A percentile compares a stretch with the other conserved stretches of the same genome.
phyloP scores from a whole-genome alignment of 768 basidiomycete species.

The Tephrocybe sp. region DNA sequence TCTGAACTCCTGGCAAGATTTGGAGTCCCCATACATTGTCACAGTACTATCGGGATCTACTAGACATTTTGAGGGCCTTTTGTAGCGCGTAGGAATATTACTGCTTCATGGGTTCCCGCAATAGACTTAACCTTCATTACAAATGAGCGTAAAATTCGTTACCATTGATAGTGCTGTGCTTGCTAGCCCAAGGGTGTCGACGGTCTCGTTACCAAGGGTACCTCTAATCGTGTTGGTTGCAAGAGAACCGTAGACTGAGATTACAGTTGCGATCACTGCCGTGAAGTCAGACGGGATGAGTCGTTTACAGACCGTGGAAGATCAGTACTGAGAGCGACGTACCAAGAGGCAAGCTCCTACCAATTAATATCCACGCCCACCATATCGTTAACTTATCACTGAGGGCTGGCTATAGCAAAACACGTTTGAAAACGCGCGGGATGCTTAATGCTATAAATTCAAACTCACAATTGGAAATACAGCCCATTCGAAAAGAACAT shows the following conservation, averaged over 20 bases:
- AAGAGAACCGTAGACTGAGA: too few species aligned
- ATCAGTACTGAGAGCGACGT: background rate
- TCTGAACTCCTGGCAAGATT: too few species aligned
- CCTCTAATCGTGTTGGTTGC: too few species aligned
- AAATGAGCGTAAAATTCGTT: background rate
- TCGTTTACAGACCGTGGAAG: background rate
- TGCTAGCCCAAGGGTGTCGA: background rate
- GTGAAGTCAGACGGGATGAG: background rate
- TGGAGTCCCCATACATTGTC: too few species aligned
- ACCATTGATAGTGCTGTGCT: background rate
- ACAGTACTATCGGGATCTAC: too few species aligned
- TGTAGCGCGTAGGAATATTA: background rate
- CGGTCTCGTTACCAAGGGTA: too few species aligned
- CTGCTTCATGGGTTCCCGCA: background rate
- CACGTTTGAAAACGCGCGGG: too few species aligned
- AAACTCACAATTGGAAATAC: background rate
- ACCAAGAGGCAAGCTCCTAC: background rate
- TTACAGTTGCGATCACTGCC: too few species aligned
- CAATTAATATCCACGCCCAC: background rate
- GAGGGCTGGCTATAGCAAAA: background rate
- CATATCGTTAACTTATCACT: background rate
- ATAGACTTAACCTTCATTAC: background rate
- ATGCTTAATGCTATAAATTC: too few species aligned
- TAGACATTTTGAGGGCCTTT: too few species aligned
- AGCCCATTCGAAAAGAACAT: background rate